Conservation (phyloP, 2,329 filamentous ascomycete genomes). For the Alternaria hordeiaustralica region DNA sequence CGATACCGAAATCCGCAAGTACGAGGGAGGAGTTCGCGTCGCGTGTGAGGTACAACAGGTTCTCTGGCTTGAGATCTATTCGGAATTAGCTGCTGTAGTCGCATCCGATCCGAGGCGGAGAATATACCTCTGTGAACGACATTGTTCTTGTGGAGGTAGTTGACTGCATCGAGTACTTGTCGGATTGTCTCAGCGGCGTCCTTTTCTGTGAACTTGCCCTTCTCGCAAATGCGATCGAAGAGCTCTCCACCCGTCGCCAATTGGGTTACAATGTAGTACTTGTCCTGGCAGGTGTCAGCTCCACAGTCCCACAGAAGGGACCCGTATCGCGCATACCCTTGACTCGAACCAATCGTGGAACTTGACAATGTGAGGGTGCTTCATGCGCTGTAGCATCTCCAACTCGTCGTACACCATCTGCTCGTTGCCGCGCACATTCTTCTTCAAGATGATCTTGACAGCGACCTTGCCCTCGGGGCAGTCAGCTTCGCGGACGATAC, state of each 20-base stretch:
- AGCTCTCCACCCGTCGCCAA: slow-evolving; percentile 94
- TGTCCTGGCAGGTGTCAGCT: slow-evolving; percentile 69
- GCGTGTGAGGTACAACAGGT: slow-evolving; percentile 88
- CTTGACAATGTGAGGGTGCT: slow-evolving; percentile 94
- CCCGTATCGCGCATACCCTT: slow-evolving; percentile 65
- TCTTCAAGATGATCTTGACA: slow-evolving; percentile 99
- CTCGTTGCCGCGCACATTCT: slow-evolving; percentile 98
- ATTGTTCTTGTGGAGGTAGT: slow-evolving; percentile 93
- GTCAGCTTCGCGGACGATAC: slow-evolving; percentile 95
- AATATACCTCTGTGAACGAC: slow-evolving; percentile 88
- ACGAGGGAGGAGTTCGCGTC: slow-evolving; percentile 83
- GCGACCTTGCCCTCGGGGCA: slow-evolving; percentile 85
- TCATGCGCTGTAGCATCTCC: slow-evolving; percentile 86
- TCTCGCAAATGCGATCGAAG: slow-evolving; percentile 97
- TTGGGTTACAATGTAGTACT: slow-evolving; percentile 99
- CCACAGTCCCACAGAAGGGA: not conserved
- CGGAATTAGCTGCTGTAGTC: slow-evolving; percentile 24
- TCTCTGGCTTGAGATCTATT: slow-evolving; percentile 94
- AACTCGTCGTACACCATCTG: slow-evolving; percentile 99
- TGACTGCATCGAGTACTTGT: slow-evolving; percentile 89
- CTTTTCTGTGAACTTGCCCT: slow-evolving; percentile 98
- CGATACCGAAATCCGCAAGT: slow-evolving; percentile 96
- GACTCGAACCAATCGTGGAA: slow-evolving; percentile 99
- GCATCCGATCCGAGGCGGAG: not conserved
- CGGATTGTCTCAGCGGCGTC: slow-evolving; percentile 95